Evolutionary conservation across 768 basidiomycete species (phyloP).

Genomic region (Dioszegia crocea): DNA sequence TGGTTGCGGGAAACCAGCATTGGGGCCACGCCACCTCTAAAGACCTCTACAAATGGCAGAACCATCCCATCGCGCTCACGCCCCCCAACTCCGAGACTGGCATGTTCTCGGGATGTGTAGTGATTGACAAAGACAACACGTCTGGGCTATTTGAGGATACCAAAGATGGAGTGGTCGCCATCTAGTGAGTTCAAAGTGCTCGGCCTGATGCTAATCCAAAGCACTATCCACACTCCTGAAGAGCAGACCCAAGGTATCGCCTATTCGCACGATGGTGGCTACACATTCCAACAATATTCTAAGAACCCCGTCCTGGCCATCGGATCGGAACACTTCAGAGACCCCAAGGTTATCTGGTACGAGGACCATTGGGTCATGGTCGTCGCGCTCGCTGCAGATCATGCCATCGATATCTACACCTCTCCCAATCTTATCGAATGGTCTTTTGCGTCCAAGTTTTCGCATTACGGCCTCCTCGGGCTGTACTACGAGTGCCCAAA

Average conservation of each 20-base stretch:
- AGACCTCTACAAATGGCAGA: slow-evolving; percentile 43
- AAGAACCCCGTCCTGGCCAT: slow-evolving; percentile 39
- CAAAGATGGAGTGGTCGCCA: slow-evolving; percentile 37
- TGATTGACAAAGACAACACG: slow-evolving; percentile 43
- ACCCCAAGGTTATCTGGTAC: slow-evolving; percentile 42
- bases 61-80: slow-evolving; percentile 41
- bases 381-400: slow-evolving; percentile 29
- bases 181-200: slow-evolving; percentile 19
- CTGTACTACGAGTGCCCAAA: slow-evolving; percentile 41
- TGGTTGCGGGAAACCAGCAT: slow-evolving; percentile 41
- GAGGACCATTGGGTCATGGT: slow-evolving; percentile 41
- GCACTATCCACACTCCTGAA: slow-evolving; percentile 33
- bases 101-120: slow-evolving; percentile 37
- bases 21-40: slow-evolving; percentile 47
- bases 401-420: slow-evolving; percentile 36
- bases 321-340: slow-evolving; percentile 34
- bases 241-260: slow-evolving; percentile 36
- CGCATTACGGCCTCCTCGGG: slow-evolving; percentile 26
- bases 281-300: slow-evolving; percentile 31
- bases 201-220: neutral
- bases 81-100: slow-evolving; percentile 26
- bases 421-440: slow-evolving; percentile 35
- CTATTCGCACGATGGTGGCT: slow-evolving; percentile 37
- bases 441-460: slow-evolving; percentile 28
- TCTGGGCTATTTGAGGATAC: slow-evolving; percentile 39